A percentile compares a stretch with the other conserved stretches of the same genome.
phyloP scores from a whole-genome alignment of 2,329 filamentous ascomycete species.

The Alternaria ventricosa region DNA sequence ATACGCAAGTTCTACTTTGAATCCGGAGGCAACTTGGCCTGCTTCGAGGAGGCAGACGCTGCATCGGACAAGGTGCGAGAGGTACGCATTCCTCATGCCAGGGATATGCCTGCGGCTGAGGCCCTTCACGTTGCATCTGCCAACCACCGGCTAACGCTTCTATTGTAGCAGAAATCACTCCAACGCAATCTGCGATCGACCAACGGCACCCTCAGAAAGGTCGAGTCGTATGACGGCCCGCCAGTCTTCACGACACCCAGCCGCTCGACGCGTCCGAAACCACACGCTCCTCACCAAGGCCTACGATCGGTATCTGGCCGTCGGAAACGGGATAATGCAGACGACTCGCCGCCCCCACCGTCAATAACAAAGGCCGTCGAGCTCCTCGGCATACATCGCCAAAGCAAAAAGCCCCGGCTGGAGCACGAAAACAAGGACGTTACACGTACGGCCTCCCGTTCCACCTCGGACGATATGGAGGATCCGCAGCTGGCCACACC shows the following conservation, averaged over 20 bases:
- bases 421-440: conserved; percentile 29
- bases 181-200: conserved; percentile 54
- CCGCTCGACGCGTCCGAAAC: conserved; percentile 42
- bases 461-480: conserved; percentile 44
- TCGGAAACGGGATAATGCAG: conserved; percentile 52
- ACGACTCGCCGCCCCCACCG: conserved; percentile 56
- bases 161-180: conserved; percentile 52
- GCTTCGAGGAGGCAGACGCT: conserved; percentile 68
- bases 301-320: conserved; percentile 38
- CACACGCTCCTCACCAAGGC: conserved; percentile 24
- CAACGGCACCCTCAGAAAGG: conserved; percentile 55
- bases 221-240: conserved; percentile 48
- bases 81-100: conserved; percentile 51
- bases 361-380: conserved; percentile 63
- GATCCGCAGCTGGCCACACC: conserved; percentile 46
- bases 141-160: conserved; percentile 31
- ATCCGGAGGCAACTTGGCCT: conserved; percentile 65
- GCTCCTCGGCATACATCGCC: conserved; percentile 56
- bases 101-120: conserved; percentile 24
- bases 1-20: conserved; percentile 80
- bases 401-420: conserved; percentile 57
- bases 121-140: conserved; percentile 25
- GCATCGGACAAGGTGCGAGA: conserved; percentile 60
- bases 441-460: conserved; percentile 23
- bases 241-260: conserved; percentile 52